Conservation (phyloP, 192 early-diverging fungal species). For the Coemansia sp. region DNA sequence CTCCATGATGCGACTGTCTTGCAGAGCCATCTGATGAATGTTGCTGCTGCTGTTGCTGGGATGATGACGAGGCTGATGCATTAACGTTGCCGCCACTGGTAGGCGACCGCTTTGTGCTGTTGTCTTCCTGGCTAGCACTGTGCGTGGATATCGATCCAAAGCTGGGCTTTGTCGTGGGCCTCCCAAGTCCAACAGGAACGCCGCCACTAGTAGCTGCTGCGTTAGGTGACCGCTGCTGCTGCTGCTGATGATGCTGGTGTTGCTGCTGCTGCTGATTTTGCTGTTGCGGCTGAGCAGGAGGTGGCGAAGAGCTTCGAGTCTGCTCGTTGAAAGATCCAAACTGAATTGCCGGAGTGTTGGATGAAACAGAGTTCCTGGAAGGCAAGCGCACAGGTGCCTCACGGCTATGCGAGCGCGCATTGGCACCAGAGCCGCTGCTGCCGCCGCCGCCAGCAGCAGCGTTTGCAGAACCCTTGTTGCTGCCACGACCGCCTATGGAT, state of each 20-base stretch:
- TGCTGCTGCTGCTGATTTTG: no score
- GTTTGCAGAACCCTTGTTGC: not conserved
- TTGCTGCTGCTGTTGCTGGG: no score
- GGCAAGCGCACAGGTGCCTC: slow-evolving; percentile 49
- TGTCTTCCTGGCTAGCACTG: slow-evolving; percentile 13
- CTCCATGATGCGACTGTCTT: slow-evolving; percentile 23
- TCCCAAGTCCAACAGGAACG: slow-evolving; percentile 33
- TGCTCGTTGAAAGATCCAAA: slow-evolving; percentile 58
- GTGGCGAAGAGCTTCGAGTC: slow-evolving; percentile 36
- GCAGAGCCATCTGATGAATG: slow-evolving; percentile 9
- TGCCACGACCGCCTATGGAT: slow-evolving; percentile 17
- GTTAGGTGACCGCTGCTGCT: slow-evolving; percentile 13
- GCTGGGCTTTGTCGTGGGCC: slow-evolving; percentile 45
- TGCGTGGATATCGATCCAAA: slow-evolving; percentile 50
- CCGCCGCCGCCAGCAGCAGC: slow-evolving; percentile 2
- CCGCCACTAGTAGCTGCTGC: slow-evolving; percentile 50
- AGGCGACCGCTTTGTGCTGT: slow-evolving; percentile 15
- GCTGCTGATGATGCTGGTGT: not conserved
- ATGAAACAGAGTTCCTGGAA: slow-evolving; percentile 41
- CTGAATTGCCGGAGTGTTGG: slow-evolving; percentile 45
- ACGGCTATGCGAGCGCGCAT: slow-evolving; percentile 27
- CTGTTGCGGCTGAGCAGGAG: slow-evolving; percentile 7
- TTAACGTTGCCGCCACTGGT: slow-evolving; percentile 12
- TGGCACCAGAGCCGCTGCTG: slow-evolving; percentile 10
- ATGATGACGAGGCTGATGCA: not conserved